These are phyloP conservation scores for Annulohypoxylon bovei DNA, from an alignment of 495 filamentous ascomycete genomes.

Conservation along the genomic window DNA sequence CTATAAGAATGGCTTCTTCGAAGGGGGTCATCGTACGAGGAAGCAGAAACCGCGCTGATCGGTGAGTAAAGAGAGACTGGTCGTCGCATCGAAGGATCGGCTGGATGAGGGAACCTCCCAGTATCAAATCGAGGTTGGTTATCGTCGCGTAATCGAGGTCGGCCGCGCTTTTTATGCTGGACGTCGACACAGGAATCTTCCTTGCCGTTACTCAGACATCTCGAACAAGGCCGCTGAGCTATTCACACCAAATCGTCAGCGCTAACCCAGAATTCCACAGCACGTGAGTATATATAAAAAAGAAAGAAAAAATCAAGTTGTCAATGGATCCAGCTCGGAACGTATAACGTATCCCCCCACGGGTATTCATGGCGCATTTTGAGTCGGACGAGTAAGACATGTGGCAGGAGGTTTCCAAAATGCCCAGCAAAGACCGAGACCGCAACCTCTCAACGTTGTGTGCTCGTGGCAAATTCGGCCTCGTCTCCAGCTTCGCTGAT, in stretches of 20 bases:
- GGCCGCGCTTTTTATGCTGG: slow-evolving; percentile 94
- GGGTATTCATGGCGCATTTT: not conserved
- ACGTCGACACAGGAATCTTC: slow-evolving; percentile 93
- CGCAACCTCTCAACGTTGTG: not conserved
- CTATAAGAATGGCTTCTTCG: slow-evolving; percentile 63
- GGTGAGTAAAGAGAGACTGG: slow-evolving; percentile 56
- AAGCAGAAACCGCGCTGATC: slow-evolving; percentile 37
- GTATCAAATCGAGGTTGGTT: slow-evolving; percentile 64
- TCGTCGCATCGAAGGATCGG: slow-evolving; percentile 55
- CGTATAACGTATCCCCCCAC: no score
- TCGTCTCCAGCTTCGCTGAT: not conserved
- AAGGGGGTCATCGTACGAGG: slow-evolving; percentile 59
- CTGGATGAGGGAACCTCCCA: slow-evolving; percentile 54
- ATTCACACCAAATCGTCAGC: slow-evolving; percentile 40
- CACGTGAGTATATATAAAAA: slow-evolving; percentile 6
- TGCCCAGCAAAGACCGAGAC: not conserved
- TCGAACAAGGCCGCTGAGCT: slow-evolving; percentile 71
- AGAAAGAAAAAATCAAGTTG: slow-evolving; percentile 3
- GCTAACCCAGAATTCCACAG: slow-evolving; percentile 14
- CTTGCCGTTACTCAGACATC: slow-evolving; percentile 69
- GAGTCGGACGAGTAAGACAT: not conserved
- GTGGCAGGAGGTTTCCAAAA: not conserved
- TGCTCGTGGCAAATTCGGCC: not conserved
- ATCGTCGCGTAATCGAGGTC: slow-evolving; percentile 91
- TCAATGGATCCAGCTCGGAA: not conserved